Conservation (phyloP, 2,329 filamentous ascomycete species). For the Aspergillus uvarum region DNA sequence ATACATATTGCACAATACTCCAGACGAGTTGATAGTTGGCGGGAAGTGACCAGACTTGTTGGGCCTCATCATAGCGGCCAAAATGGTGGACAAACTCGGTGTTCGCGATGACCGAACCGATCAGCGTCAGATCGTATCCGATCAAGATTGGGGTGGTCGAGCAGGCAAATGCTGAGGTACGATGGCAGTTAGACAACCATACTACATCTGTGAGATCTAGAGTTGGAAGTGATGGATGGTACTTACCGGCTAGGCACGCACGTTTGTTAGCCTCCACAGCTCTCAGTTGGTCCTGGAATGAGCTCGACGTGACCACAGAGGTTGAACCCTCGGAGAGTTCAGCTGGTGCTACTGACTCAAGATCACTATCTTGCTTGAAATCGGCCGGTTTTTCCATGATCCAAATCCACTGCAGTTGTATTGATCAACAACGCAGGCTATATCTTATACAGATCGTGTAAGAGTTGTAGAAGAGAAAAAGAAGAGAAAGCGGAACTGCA, state of each 20-base stretch:
- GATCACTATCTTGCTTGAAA: background rate
- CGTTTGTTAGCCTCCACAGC: background rate
- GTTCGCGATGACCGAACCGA: background rate
- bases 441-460: too few species aligned
- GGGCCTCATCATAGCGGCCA: background rate
- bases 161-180: background rate
- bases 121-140: background rate
- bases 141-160: background rate
- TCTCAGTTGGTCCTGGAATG: background rate
- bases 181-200: background rate
- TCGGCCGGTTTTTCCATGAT: background rate
- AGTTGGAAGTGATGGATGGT: background rate
- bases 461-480: too few species aligned
- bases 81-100: background rate
- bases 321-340: background rate
- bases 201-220: background rate
- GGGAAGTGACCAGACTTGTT: background rate
- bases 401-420: background rate
- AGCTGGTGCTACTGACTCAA: background rate
- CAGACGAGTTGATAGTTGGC: background rate
- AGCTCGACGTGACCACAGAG: background rate
- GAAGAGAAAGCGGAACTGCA: too few species aligned
- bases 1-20: background rate
- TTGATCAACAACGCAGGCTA: too few species aligned
- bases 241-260: background rate